Base-by-base conservation (phyloP, 2,329 filamentous ascomycete species). In the Colletotrichum sp. region DNA sequence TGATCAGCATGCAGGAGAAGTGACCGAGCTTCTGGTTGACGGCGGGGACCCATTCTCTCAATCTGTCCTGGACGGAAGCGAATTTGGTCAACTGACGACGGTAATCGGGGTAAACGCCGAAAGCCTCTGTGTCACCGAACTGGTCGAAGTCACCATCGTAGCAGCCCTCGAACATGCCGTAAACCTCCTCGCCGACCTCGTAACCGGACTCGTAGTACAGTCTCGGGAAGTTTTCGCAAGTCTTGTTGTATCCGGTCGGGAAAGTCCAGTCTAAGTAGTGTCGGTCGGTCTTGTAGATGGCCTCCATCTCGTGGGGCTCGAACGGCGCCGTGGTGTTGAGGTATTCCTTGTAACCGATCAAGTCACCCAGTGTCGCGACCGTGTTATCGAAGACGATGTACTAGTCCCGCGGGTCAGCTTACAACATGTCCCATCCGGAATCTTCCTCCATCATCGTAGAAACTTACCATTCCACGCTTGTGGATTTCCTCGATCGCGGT, bases 351-450 rank as follows among this genome's bases (percentile, higher is more conserved):
- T 92, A 93, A 7, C 90, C 91, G 76, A 93, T 88, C 67, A 93
- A 84, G 78, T 93, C 91, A 68, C 90, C 89, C 88, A 93, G 86
- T 4, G 92, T 94, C 61, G 91, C 89, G 80, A 93, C 88, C 2
- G 92, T 93, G 79, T 93, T 93, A 80, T 93, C 92, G 75, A 93
- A 83, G 36, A 94, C 84, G 43, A 93, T 90, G 83, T 93, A 93
- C 91, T 93, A 93, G 10, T 89, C 90, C 75, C 92, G 87, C 65
- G 92, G 84, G 78, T 93, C 91, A 70, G 90, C 89, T 88, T 93
- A 87, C 14, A 13, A 21, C 14, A 8, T 9, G 30, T 28, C 57
- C 18, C 30, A 5, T 14, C 6, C 8, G 7, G 16, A 18, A 8
- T 32, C 18, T 14, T 8, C 8, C 55, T n/a, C 68, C 3, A 5